phyloP scores from a whole-genome alignment of 805 yeast genomes.

The Candida maris region DNA sequence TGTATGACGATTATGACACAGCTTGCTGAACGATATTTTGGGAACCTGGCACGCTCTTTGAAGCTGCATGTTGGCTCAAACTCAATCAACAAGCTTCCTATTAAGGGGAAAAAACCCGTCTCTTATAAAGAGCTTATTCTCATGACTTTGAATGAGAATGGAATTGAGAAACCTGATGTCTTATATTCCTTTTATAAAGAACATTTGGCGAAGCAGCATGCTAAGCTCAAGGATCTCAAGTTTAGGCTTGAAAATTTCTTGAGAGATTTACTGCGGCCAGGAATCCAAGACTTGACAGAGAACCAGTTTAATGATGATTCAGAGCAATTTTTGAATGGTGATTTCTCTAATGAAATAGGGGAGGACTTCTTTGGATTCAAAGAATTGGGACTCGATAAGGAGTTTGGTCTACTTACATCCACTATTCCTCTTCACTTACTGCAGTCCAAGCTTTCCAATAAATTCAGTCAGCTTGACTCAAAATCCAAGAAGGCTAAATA shows the following conservation, averaged over 20 bases:
- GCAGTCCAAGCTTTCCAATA: conserved; percentile 67
- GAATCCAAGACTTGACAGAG: conserved; percentile 65
- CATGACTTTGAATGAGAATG: conserved; percentile 76
- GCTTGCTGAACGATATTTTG: conserved; percentile 74
- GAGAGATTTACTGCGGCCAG: conserved; percentile 80
- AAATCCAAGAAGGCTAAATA: conserved; percentile 49
- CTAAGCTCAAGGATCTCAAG: conserved; percentile 66
- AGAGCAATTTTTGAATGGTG: conserved; percentile 93
- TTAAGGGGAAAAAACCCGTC: conserved; percentile 21
- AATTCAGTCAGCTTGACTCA: conserved; percentile 44
- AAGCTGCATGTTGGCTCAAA: conserved; percentile 67
- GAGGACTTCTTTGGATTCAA: conserved; percentile 98
- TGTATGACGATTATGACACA: conserved; percentile 81
- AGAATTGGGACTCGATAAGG: conserved; percentile 90
- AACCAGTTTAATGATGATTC: conserved; percentile 82
- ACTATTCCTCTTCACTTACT: conserved; percentile 87
- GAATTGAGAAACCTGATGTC: conserved; percentile 74
- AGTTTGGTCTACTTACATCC: conserved; percentile 76
- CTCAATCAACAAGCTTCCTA: conserved; percentile 40
- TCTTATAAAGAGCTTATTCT: conserved; percentile 45
- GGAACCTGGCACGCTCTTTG: conserved; percentile 68
- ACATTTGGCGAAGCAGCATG: conserved; percentile 63
- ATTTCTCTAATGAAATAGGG: conserved; percentile 87
- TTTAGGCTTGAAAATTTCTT: conserved; percentile 64
- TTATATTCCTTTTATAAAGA: conserved; percentile 72